Percentiles rank a stretch among this genome's conserved stretches.
These are phyloP conservation scores for Pythium sp. DNA, from an alignment of 352 stramenopile genomes.

Conservation along the genomic window DNA sequence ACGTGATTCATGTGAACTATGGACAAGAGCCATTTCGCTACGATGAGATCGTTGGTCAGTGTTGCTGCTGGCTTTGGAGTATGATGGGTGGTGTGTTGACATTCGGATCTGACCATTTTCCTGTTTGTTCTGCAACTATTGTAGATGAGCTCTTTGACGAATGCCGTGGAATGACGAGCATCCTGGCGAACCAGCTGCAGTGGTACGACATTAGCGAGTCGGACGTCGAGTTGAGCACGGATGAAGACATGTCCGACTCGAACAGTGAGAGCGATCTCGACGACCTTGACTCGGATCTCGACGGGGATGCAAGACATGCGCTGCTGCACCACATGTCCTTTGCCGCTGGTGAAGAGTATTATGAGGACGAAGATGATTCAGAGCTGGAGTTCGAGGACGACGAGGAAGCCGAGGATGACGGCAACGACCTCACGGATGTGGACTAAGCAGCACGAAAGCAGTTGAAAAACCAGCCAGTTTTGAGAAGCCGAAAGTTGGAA, in stretches of 20 bases:
- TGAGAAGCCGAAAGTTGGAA: neutral
- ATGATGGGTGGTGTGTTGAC: neutral
- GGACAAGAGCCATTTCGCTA: conserved; percentile 68
- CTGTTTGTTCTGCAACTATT: neutral
- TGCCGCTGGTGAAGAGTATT: neutral
- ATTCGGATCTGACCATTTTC: neutral
- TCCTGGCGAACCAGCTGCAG: conserved; percentile 29
- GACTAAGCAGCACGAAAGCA: neutral
- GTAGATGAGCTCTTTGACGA: conserved; percentile 57
- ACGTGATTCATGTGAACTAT: conserved; percentile 82
- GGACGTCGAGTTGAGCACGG: conserved; percentile 22
- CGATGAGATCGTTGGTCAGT: conserved; percentile 40
- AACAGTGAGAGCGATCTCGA: conserved; percentile 1
- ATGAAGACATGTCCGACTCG: neutral
- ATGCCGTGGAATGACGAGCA: conserved; percentile 23
- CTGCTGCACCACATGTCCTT: conserved; percentile 12
- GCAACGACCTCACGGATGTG: neutral
- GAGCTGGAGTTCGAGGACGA: conserved; percentile 16
- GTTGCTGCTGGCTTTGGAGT: neutral
- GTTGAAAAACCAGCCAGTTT: neutral
- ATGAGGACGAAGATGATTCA: conserved; percentile 6
- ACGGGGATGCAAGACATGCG: conserved; percentile 7
- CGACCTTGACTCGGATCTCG: neutral
- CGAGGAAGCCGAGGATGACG: neutral
- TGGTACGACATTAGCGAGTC: conserved; percentile 60